Base-by-base conservation (phyloP, 768 basidiomycete species). In the Russula sp. region DNA sequence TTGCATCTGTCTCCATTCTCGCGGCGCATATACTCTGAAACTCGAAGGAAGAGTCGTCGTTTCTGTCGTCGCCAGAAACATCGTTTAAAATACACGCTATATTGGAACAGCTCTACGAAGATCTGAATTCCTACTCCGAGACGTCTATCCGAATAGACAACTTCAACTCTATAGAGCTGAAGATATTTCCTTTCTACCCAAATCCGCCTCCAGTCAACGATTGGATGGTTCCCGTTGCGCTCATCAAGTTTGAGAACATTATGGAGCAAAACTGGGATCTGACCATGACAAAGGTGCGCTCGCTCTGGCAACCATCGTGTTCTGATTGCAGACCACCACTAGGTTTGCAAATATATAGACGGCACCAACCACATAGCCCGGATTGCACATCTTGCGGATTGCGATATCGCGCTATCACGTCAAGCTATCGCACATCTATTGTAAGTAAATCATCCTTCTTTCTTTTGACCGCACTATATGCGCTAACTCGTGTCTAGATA, bases 91-190 rank as follows among this genome's bases (percentile, higher is more conserved):
- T 94, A 36, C 83, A 89, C 71, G 83, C 88, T 18, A 92, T 98
- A 57, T 83, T 98, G 24, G 96, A 99, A 75, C 95, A 98, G 71
- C 80, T 99, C 1, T 98, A 94, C 69, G 95, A 98, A 71, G 97
- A 99, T 70, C 77, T 99, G 69, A 98, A 98, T 75, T 95, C 94
- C 9, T 98, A 96, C 76, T 94, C 93, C 0, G 96, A 98, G 76
- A 94, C 96, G 1, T 93, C 91, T 2, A 95, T 99, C 59, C 81
- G 84, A 2, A 87, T 98, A 67, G 92, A 97, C 74, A 83, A 84
- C 50, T 94, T 94, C 79, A 97, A 95, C 72, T 92, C 94, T 61
- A 98, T 89, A 2, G 95, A 98, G 72, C 76, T 99, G 68, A 95
- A 96, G 74, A 90, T 98, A 50, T 94, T 98, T 66, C 96, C 97